These are phyloP conservation scores for Dipteronia sinensis DNA, from an alignment of 345 rosid species.

Conservation along the genomic window DNA sequence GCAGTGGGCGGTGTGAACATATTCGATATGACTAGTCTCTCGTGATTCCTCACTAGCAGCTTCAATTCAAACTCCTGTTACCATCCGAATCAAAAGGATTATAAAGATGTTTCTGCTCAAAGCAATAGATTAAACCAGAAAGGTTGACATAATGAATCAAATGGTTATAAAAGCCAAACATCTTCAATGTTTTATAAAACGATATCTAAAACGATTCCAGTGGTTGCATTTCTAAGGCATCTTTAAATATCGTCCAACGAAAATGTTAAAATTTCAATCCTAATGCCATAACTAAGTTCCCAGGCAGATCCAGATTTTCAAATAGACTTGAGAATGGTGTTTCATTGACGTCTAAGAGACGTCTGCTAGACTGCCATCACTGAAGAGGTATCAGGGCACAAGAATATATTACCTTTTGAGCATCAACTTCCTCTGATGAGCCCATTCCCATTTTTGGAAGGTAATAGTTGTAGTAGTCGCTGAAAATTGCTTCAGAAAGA, in stretches of 20 bases:
- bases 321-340: background rate
- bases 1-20: slow-evolving; percentile 76
- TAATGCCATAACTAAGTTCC: background rate
- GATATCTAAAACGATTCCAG: background rate
- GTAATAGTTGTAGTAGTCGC: slow-evolving; percentile 58
- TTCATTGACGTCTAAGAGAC: background rate
- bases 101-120: slow-evolving; percentile 13
- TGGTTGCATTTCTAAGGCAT: background rate
- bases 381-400: background rate
- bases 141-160: background rate
- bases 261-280: background rate
- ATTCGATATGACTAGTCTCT: slow-evolving; percentile 63
- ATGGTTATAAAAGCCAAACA: background rate
- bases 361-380: background rate
- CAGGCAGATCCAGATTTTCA: background rate
- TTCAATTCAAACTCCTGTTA: slow-evolving; percentile 65
- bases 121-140: background rate
- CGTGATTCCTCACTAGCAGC: slow-evolving; percentile 52
- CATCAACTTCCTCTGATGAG: slow-evolving; percentile 37
- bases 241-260: background rate
- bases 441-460: slow-evolving; percentile 63
- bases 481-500: slow-evolving; percentile 74
- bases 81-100: background rate
- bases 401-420: slow-evolving; percentile 38
- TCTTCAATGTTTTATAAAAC: background rate